A percentile compares a stretch with the other conserved stretches of the same genome.
Evolutionary conservation across 1,284 basidiomycete species (phyloP).

Genomic region (Marasmius fiardii): DNA sequence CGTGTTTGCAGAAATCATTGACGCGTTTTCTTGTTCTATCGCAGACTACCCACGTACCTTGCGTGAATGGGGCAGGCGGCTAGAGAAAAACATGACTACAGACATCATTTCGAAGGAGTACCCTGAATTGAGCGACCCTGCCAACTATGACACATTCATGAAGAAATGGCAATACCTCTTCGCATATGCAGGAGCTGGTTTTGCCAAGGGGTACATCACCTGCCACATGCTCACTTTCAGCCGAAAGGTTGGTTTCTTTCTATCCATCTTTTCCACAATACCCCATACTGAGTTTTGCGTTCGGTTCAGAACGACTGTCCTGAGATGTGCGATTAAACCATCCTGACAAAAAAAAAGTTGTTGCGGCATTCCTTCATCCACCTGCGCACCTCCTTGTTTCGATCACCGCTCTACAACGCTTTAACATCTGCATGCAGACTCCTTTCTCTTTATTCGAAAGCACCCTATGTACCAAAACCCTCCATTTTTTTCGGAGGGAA

Average conservation of each 20-base stretch:
- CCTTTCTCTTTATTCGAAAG: too few relatives aligned
- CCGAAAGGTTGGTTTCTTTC: slow-evolving; percentile 41
- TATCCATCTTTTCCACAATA: background rate
- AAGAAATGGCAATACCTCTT: slow-evolving; percentile 79
- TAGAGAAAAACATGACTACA: slow-evolving; percentile 60
- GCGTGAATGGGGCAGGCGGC: slow-evolving; percentile 82
- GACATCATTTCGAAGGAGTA: slow-evolving; percentile 54
- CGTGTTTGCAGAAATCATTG: slow-evolving; percentile 4
- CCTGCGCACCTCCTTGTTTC: background rate
- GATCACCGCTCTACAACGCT: too few relatives aligned
- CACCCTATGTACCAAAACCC: too few relatives aligned
- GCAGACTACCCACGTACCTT: slow-evolving; percentile 85
- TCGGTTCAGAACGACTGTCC: slow-evolving; percentile 40
- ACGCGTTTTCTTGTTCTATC: background rate
- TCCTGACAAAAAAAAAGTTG: background rate
- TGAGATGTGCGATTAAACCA: slow-evolving; percentile 36
- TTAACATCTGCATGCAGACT: too few relatives aligned
- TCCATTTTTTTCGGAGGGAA: too few relatives aligned
- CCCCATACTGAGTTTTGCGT: slow-evolving; percentile 6
- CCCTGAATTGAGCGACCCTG: slow-evolving; percentile 48
- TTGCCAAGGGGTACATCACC: slow-evolving; percentile 72
- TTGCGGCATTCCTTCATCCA: background rate
- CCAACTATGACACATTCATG: slow-evolving; percentile 61
- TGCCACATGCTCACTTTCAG: slow-evolving; percentile 74
- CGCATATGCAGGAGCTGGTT: slow-evolving; percentile 72